These are phyloP conservation scores for Colletotrichum lindemuthianum DNA, from an alignment of 2,329 filamentous ascomycete genomes.

Conservation along the genomic window DNA sequence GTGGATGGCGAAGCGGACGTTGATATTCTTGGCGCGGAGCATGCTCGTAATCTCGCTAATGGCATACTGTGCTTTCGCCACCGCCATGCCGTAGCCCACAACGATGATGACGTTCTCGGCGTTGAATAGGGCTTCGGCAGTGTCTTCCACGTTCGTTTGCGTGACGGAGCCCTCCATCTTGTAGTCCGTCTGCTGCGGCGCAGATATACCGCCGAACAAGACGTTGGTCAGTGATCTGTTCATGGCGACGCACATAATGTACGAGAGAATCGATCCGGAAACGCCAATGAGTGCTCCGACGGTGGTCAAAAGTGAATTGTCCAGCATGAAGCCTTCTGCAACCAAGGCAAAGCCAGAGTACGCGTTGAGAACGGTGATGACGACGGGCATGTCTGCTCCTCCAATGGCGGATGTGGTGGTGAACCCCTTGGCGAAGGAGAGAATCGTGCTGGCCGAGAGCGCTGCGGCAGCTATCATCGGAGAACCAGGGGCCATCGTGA, in stretches of 20 bases:
- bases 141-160: conserved; percentile 82
- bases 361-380: conserved; percentile 90
- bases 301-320: conserved; percentile 85
- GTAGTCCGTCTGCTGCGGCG: conserved; percentile 67
- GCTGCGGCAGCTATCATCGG: conserved; percentile 83
- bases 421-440: conserved; percentile 87
- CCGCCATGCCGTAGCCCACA: conserved; percentile 93
- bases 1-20: conserved; percentile 89
- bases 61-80: conserved; percentile 92
- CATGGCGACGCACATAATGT: conserved; percentile 91
- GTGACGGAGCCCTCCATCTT: conserved; percentile 85
- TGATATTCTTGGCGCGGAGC: conserved; percentile 79
- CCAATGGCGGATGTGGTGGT: conserved; percentile 91
- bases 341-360: conserved; percentile 92
- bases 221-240: conserved; percentile 91
- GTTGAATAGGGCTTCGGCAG: conserved; percentile 77
- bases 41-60: conserved; percentile 83
- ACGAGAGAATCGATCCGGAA: conserved; percentile 87
- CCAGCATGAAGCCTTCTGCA: conserved; percentile 90
- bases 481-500: conserved; percentile 82
- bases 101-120: conserved; percentile 90
- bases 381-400: conserved; percentile 93
- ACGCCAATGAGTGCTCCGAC: conserved; percentile 90
- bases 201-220: conserved; percentile 82
- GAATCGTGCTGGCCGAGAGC: conserved; percentile 76